Evolutionary conservation across 352 stramenopile genomes (phyloP).

Genomic region (Globisporangium acanthophoron): DNA sequence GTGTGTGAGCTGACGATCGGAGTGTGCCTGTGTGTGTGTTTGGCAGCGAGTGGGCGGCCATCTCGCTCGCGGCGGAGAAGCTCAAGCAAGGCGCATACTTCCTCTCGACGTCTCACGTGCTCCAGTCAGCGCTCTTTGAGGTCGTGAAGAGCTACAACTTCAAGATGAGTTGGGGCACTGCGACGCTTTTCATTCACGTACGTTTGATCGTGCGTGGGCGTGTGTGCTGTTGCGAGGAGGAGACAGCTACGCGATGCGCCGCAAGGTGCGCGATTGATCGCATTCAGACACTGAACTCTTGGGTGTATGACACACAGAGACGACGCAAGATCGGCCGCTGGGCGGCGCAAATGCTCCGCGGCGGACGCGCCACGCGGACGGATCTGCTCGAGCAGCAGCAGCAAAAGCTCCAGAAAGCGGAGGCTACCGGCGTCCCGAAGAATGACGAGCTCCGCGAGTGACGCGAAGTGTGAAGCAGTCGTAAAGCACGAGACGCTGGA

Average conservation of each 20-base stretch:
- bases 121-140: constrained; percentile 77
- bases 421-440: background rate
- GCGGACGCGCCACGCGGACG: constrained; percentile 61
- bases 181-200: constrained; percentile 84
- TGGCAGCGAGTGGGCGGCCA: constrained; percentile 67
- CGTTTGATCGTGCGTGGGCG: constrained; percentile 12
- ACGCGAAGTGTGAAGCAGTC: background rate
- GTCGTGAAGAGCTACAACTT: constrained; percentile 72
- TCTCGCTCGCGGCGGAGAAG: constrained; percentile 73
- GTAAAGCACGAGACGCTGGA: no score
- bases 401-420: constrained; percentile 5
- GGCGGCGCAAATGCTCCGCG: constrained; percentile 81
- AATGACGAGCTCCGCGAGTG: background rate
- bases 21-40: background rate
- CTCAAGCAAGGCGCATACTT: constrained; percentile 85
- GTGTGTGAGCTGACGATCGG: background rate
- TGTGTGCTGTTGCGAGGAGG: background rate
- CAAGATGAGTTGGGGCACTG: constrained; percentile 79
- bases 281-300: background rate
- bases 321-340: constrained; percentile 80
- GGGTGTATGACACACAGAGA: constrained; percentile 23
- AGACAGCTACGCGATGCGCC: background rate
- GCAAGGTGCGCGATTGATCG: background rate
- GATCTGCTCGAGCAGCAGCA: constrained; percentile 54
- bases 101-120: constrained; percentile 74